Base-by-base conservation (phyloP, 441 rosid genomes). In the Populus tomentosa region DNA sequence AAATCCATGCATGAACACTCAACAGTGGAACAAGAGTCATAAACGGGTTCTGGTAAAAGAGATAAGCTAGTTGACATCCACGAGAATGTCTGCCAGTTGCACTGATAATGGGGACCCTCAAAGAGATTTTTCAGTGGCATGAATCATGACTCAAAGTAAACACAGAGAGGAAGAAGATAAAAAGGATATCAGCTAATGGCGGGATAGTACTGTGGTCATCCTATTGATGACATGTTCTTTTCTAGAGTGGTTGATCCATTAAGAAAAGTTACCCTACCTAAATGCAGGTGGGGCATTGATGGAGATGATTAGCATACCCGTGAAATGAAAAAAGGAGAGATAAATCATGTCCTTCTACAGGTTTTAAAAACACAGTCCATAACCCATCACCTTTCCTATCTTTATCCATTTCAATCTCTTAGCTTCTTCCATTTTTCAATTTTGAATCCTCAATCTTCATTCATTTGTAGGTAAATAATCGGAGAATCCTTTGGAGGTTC, bases 241-340 rank as follows among this genome's bases (percentile, higher is more conserved):
- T 62, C 3, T n/a, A 36, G 21, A 83, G 90, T 82, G 78, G 90
- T 83, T 79, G 89, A 80, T 76, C 81, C 89, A 80, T 71, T 79
- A 83, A 74, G 32, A 69, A 77, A 79, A 78, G 76, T 79, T 76
- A 82, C 73, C n/a, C 24, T n/a, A 3, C 56, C 20, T 10, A 80
- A 56, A 74, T 82, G 46, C 77, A 66, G 86, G 83, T 85, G 78
- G 69, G 80, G 73, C 77, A 80, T 86, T 72, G 85, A 84, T 79
- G 78, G 80, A 75, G 24, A 42, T 68, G 72, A 81, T 75, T 56
- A 75, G 71, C 76, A 72, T 61, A 38, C 88, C 74, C 85, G 89
- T 86, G 88, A 88, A 67, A 61, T 9, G 9, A 65, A 33, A 6
- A 13, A 59, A 21, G 33, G 71, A 32, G 56, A 67, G 23, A 33